Evolutionary conservation across 108 stramenopile species (phyloP).

Genomic region (Skeletonema marinoi): DNA sequence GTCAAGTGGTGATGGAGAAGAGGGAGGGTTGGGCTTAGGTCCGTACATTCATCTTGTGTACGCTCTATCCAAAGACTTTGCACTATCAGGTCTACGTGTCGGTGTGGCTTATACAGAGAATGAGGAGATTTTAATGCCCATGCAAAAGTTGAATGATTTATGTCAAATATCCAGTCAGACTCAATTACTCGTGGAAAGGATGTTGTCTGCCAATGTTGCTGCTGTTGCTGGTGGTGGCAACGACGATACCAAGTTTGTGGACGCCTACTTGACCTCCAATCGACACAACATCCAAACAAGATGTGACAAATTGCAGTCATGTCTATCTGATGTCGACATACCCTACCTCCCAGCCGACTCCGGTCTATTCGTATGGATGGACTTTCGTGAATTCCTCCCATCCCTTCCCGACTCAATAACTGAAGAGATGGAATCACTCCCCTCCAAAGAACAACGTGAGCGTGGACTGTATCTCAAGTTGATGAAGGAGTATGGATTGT

Average conservation of each 20-base stretch:
- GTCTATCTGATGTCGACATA: constrained; percentile 63
- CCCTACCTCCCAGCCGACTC: constrained; percentile 70
- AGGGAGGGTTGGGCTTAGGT: constrained; percentile 61
- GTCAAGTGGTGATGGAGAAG: constrained; percentile 7
- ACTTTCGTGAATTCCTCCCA: constrained; percentile 74
- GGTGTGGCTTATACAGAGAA: constrained; percentile 85
- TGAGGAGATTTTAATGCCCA: constrained; percentile 63
- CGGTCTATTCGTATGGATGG: constrained; percentile 88
- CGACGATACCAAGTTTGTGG: constrained; percentile 43
- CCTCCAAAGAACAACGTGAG: constrained; percentile 52
- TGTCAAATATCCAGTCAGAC: constrained; percentile 83
- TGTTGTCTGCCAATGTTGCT: constrained; percentile 47
- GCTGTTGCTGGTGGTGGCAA: neutral
- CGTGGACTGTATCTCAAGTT: constrained; percentile 71
- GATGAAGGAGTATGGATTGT: constrained; percentile 75
- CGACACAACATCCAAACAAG: constrained; percentile 55
- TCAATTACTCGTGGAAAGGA: constrained; percentile 71
- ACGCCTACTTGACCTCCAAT: constrained; percentile 60
- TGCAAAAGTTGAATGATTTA: constrained; percentile 87
- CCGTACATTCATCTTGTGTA: constrained; percentile 86
- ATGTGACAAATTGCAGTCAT: constrained; percentile 53
- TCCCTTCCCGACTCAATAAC: neutral
- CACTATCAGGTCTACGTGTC: constrained; percentile 81
- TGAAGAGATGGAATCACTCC: neutral
- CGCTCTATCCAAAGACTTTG: constrained; percentile 89